phyloP scores from a whole-genome alignment of 1,139 yeast species.

The Diutina neorugosa region DNA sequence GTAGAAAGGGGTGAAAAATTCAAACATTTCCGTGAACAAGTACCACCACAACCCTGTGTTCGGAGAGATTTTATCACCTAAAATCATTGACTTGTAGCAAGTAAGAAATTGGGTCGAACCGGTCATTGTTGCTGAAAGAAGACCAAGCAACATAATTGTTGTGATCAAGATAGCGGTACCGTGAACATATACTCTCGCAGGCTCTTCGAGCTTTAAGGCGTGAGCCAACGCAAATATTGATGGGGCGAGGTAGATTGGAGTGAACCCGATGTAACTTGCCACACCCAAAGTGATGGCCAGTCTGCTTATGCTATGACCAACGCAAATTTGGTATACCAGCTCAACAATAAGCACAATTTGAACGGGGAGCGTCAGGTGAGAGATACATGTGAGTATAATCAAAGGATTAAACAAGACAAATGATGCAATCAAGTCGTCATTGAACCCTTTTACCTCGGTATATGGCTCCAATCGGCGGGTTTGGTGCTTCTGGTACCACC shows the following conservation, averaged over 20 bases:
- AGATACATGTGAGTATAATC: constrained; percentile 49
- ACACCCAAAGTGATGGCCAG: constrained; percentile 46
- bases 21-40: constrained; percentile 90
- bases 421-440: constrained; percentile 38
- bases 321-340: constrained; percentile 35
- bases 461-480: constrained; percentile 7
- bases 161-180: constrained; percentile 17
- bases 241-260: constrained; percentile 43
- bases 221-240: constrained; percentile 38
- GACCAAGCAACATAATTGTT: constrained; percentile 21
- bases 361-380: constrained; percentile 58
- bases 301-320: constrained; percentile 24
- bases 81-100: constrained; percentile 50
- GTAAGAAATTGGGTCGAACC: constrained; percentile 40
- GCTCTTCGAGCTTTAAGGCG: constrained; percentile 9
- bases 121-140: constrained; percentile 20
- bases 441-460: constrained; percentile 13
- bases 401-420: constrained; percentile 66
- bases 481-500: constrained; percentile 22
- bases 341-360: constrained; percentile 45
- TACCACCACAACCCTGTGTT: constrained; percentile 98
- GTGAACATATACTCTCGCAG: constrained; percentile 9
- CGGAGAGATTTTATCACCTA: constrained; percentile 62
- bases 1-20: constrained; percentile 75
- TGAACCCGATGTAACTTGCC: constrained; percentile 54